Base-by-base conservation (phyloP, 164 flowering plant species). In the Aristolochia contorta region DNA sequence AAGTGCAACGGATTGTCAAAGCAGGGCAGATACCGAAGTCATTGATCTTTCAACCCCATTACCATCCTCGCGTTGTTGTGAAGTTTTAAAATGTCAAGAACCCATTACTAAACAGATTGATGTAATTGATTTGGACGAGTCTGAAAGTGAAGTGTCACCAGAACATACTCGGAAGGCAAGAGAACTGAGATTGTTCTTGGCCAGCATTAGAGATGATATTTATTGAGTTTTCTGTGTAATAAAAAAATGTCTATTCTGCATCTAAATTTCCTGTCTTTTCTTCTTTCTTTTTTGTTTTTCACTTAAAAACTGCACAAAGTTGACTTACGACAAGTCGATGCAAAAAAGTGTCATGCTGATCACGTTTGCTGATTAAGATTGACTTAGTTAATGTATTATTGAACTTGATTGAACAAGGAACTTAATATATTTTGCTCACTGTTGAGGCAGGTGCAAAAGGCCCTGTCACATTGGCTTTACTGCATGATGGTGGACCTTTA, bases 1-100 rank as follows among this genome's bases (percentile, higher is more conserved):
- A 48, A 54, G n/a, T 24, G 60, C 45, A 12, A 3, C 1, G 20
- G 19, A 23, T 55, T 14, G 7, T 55, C 58, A 18, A 30, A 23
- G 37, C 16, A 53, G 3, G 45, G 52, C 54, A 47, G 56, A 56
- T 47, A 33, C 54, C 12, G 80, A 78, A 62, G 69, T 89, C 63
- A 80, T 89, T 37, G 92, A 89, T 78, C 87, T 93, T 37, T 67
- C 75, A 56, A 84, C 91, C 71, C 96, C 97, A 47, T 72, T 79
- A 3, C 94, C 89, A 45, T 67, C 65, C 23, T 41, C 54, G 12
- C 74, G 37, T 8, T 50, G 56, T 19, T 66, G 68, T 12, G 56
- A 54, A 47, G 50, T 65, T 47, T 56, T 81, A 8, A 80, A 71
- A 47, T 53, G 50, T 62, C 68, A 47, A 41, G 60, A 70, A 60